A percentile compares a stretch with the other conserved stretches of the same genome.
Evolutionary conservation across 192 early-diverging fungal species (phyloP).

Genomic region (Pecoramyces ruminantium): DNA sequence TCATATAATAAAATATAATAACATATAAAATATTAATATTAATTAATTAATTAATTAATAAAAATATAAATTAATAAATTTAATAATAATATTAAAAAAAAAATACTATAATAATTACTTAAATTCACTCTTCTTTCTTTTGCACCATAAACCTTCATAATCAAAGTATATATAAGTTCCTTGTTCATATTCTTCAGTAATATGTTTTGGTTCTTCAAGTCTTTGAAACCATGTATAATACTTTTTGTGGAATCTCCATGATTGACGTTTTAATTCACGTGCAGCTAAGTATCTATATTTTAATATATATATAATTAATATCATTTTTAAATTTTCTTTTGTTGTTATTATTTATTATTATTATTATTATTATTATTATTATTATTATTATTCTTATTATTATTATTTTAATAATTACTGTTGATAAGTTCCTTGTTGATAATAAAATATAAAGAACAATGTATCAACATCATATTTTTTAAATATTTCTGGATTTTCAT

Average conservation of each 20-base stretch:
- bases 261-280: constrained; percentile 85
- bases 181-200: constrained; percentile 93
- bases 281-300: constrained; percentile 83
- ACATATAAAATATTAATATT: too few species aligned
- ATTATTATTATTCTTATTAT: neutral
- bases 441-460: constrained; percentile 96
- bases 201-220: constrained; percentile 85
- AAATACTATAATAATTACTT: too few species aligned
- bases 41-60: too few species aligned
- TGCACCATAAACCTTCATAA: constrained; percentile 91
- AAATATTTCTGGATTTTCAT: constrained; percentile 68
- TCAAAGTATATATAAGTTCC: constrained; percentile 99
- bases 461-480: constrained; percentile 88
- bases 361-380: too few species aligned
- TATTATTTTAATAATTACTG: constrained; percentile 45
- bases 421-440: constrained; percentile 88
- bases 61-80: too few species aligned
- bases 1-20: too few species aligned
- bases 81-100: too few species aligned
- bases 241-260: constrained; percentile 98
- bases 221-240: constrained; percentile 98
- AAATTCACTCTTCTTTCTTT: constrained; percentile 92
- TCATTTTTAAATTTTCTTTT: too few species aligned
- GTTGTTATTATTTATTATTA: too few species aligned
- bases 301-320: too few species aligned